Base-by-base conservation (phyloP, 2,329 filamentous ascomycete species). In the Fusarium solani-melongenae region DNA sequence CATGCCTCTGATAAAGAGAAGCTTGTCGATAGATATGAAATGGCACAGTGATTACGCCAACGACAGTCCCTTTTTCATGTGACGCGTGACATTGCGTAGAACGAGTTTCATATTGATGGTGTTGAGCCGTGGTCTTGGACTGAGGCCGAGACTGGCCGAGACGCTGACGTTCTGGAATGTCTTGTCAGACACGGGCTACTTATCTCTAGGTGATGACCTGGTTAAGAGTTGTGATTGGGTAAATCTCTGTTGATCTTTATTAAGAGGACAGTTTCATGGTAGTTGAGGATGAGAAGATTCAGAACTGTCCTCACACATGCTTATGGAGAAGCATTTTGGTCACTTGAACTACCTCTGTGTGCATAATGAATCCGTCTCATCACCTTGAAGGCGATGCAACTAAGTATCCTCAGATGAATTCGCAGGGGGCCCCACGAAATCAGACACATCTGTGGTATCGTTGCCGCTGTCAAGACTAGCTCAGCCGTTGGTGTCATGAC, bases 1-100 rank as follows among this genome's bases (percentile, higher is more conserved):
- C 60, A 53, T 71, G 53, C 56, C 62, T 74, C 66, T 60, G 34
- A 58, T 33, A 57, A 41, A 65, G 62, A 71, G 69, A 62, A 70
- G 63, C 63, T 66, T 24, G 70, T 76, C 57, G 66, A 74, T 77
- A 76, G 75, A 66, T 61, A 74, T 49, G 56, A 71, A 70, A 75
- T 70, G 66, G 72, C 73, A 76, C 31, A 62, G 17, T 66, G 44
- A 64, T 61, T 71, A 49, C 11, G 44, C 58, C 64, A 62, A 59
- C 7, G 31, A 17, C 20, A 9, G 39, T 53, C 38, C n/a, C 15
- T 2, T 15, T 22, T 60, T 24, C 6, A 61, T 55, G 27, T 17
- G 11, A 14, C 15, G 24, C 39, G 44, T 58, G 33, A 20, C 44
- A 53, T 62, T 56, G 55, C 57, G 27, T 22, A 31, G 57, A 27